Evolutionary conservation across 306 rosid species (phyloP).

Genomic region (Sindora glabra): DNA sequence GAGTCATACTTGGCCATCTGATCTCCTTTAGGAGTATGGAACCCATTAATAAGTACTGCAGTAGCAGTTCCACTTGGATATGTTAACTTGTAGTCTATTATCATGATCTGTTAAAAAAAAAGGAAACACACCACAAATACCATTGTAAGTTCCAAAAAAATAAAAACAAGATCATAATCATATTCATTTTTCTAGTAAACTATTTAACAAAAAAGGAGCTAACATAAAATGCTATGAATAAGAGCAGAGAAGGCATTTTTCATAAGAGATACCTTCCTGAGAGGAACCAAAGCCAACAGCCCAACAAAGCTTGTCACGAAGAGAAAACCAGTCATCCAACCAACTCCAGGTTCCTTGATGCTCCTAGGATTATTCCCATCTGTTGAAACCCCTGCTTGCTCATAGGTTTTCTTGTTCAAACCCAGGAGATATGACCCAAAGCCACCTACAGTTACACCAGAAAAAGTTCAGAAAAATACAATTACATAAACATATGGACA

Average conservation of each 20-base stretch:
- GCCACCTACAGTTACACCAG: slow-evolving; percentile 58
- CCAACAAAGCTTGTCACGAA: slow-evolving; percentile 91
- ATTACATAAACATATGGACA: not conserved
- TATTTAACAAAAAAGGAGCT: not conserved
- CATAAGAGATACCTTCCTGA: slow-evolving; percentile 59
- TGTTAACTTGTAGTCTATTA: slow-evolving; percentile 76
- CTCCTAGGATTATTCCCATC: slow-evolving; percentile 72
- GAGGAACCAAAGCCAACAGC: slow-evolving; percentile 84
- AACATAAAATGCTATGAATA: not conserved
- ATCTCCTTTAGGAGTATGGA: slow-evolving; percentile 91
- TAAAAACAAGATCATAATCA: not conserved
- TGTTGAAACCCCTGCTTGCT: slow-evolving; percentile 78
- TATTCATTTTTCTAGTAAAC: not conserved
- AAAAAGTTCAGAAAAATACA: not conserved
- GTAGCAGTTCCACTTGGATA: slow-evolving; percentile 99
- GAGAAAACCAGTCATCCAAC: slow-evolving; percentile 94
- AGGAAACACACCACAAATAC: no score
- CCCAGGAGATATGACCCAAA: slow-evolving; percentile 95
- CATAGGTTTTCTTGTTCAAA: slow-evolving; percentile 64
- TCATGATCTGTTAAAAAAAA: slow-evolving; percentile 76
- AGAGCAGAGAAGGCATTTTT: not conserved
- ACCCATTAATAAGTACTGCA: slow-evolving; percentile 94
- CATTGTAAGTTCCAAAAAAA: not conserved
- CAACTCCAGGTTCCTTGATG: slow-evolving; percentile 79
- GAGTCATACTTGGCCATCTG: slow-evolving; percentile 65